phyloP scores from a whole-genome alignment of 2,329 filamentous ascomycete species.

The Simplicillium sp. region DNA sequence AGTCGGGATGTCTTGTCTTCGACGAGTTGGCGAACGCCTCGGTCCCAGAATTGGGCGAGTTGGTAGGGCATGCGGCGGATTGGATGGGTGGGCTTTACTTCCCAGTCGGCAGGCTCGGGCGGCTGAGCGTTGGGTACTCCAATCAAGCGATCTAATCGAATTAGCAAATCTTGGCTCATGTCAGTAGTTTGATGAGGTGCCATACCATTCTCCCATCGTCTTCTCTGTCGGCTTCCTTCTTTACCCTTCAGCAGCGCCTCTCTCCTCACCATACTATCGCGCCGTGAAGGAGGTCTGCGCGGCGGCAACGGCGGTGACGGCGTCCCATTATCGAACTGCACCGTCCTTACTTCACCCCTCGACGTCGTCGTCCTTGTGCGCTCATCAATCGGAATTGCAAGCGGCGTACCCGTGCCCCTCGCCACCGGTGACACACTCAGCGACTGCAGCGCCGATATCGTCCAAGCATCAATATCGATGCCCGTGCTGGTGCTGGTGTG shows the following conservation, averaged over 20 bases:
- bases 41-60: slow-evolving; percentile 77
- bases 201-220: slow-evolving; percentile 90
- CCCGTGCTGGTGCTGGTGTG: slow-evolving; percentile 12
- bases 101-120: slow-evolving; percentile 74
- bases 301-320: slow-evolving; percentile 19
- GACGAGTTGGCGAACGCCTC: slow-evolving; percentile 36
- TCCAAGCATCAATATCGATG: slow-evolving; percentile 60
- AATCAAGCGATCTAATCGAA: slow-evolving; percentile 63
- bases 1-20: slow-evolving; percentile 33
- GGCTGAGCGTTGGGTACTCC: slow-evolving; percentile 80
- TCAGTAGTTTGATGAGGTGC: slow-evolving; percentile 9
- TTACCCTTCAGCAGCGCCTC: slow-evolving; percentile 80
- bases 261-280: slow-evolving; percentile 51
- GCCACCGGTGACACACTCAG: slow-evolving; percentile 44
- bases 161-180: slow-evolving; percentile 1
- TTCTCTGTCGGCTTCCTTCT: slow-evolving; percentile 75
- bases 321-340: slow-evolving; percentile 13
- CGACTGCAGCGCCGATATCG: slow-evolving; percentile 45
- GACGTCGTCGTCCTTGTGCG: slow-evolving; percentile 1
- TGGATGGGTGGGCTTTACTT: slow-evolving; percentile 71
- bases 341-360: slow-evolving; percentile 10
- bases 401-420: slow-evolving; percentile 51
- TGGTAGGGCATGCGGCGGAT: slow-evolving; percentile 78
- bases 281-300: slow-evolving; percentile 34
- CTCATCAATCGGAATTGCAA: slow-evolving; percentile 71